Evolutionary conservation across 768 basidiomycete species (phyloP).

Genomic region (Exsudoporus frostii): DNA sequence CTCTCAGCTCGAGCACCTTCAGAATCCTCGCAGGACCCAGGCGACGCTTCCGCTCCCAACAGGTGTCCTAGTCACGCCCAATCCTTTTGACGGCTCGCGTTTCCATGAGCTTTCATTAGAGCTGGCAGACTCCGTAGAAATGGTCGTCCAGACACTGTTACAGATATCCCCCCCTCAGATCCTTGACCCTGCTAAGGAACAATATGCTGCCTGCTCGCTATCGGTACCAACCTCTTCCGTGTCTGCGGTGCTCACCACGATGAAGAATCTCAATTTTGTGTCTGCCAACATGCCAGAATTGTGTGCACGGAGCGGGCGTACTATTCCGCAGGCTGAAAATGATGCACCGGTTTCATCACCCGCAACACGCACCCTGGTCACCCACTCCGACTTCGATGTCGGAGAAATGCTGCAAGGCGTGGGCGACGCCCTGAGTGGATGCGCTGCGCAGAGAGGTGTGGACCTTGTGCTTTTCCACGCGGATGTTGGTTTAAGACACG

Average conservation of each 20-base stretch:
- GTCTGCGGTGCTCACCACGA: slow-evolving; percentile 83
- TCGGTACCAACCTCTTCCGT: slow-evolving; percentile 86
- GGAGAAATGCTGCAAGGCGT: slow-evolving; percentile 88
- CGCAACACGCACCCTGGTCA: slow-evolving; percentile 14
- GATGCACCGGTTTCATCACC: slow-evolving; percentile 19
- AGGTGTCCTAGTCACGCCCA: slow-evolving; percentile 18
- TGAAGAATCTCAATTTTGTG: slow-evolving; percentile 93
- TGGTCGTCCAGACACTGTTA: slow-evolving; percentile 86
- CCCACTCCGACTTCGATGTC: slow-evolving; percentile 76
- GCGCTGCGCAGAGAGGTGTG: slow-evolving; percentile 78
- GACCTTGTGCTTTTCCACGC: slow-evolving; percentile 90
- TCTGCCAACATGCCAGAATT: slow-evolving; percentile 73
- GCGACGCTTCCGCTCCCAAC: slow-evolving; percentile 6
- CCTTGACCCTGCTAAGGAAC: slow-evolving; percentile 90
- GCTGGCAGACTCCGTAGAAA: slow-evolving; percentile 87
- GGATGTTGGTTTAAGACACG: slow-evolving; percentile 83
- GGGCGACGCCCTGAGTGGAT: slow-evolving; percentile 82
- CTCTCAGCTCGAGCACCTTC: slow-evolving; percentile 70
- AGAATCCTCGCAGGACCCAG: slow-evolving; percentile 55
- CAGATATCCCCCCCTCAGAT: slow-evolving; percentile 89
- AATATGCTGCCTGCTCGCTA: slow-evolving; percentile 85
- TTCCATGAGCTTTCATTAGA: slow-evolving; percentile 77
- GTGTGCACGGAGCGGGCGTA: slow-evolving; percentile 17
- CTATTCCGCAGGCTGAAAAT: slow-evolving; percentile 14
- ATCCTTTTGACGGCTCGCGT: slow-evolving; percentile 28